Evolutionary conservation across 2,329 filamentous ascomycete genomes (phyloP), one percentile per base, ranked within the genome.

Genomic region (Dryadomyces quercivorus): DNA sequence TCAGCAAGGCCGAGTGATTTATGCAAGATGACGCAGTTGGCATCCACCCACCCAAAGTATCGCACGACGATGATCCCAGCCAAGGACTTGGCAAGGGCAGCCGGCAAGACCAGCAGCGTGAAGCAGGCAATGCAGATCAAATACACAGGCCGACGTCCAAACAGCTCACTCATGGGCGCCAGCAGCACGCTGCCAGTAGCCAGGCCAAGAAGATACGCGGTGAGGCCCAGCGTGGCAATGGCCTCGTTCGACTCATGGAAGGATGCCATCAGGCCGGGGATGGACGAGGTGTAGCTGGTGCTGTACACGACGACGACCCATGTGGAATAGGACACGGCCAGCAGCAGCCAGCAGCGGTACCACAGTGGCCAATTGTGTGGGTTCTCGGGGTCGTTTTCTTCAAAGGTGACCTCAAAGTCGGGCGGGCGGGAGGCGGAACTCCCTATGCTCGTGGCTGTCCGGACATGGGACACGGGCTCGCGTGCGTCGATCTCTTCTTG

Each of bases 241-340:
- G 78, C 76, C 45, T 79, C 69, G 48, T 54, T 63, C 0, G 68
- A 58, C 21, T 81, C 71, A 51, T 74, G 65, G 61, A 88, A 90
- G 44, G 85, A 80, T 16, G 71, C 64, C 69, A 81, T 80, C 68
- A 92, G 78, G 0, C 83, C 81, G 0, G 77, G 75, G 40, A 86
- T 80, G 8, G 80, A 81, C 0, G 83, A 80, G 1, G 86, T 88
- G 65, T 91, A 92, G 51, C 78, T 82, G 0, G 87, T 91, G 43
- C 81, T 86, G 64, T 88, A 87, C 40, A 88, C 66, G 15, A 89
- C 81, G 3, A 73, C 64, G 2, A 68, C 66, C 72, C 71, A 73
- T 1, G 69, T 71, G 3, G 68, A 65, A 60, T 64, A 74, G 44
- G 67, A 70, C n/a, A 74, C 67, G 44, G 57, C 69, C 66, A 69